phyloP scores from a whole-genome alignment of 352 stramenopile species.

The Phytophthora aleatoria region DNA sequence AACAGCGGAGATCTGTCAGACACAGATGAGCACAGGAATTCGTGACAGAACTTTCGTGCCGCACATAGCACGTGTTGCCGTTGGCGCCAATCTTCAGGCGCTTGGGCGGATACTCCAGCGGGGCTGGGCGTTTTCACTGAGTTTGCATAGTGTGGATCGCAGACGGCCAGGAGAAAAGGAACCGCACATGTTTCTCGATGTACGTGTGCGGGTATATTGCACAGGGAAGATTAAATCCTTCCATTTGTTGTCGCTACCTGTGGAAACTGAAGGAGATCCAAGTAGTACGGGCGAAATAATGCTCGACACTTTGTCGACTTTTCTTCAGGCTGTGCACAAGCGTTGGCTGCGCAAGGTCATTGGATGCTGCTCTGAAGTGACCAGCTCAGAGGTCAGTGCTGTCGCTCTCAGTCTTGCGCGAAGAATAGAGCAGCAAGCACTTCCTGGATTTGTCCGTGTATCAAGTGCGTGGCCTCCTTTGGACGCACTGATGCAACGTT shows the following conservation, averaged over 20 bases:
- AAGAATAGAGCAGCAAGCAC: slow-evolving; percentile 23
- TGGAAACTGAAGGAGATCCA: slow-evolving; percentile 4
- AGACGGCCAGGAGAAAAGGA: slow-evolving; percentile 4
- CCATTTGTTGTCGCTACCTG: slow-evolving; percentile 22
- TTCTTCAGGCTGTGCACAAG: slow-evolving; percentile 22
- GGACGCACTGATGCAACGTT: slow-evolving; percentile 26
- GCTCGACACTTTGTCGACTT: slow-evolving; percentile 20
- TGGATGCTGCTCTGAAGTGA: slow-evolving; percentile 20
- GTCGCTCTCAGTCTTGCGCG: slow-evolving; percentile 6
- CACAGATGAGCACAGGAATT: neutral
- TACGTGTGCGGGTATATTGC: slow-evolving; percentile 14
- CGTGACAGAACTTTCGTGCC: slow-evolving; percentile 6
- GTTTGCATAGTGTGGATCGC: slow-evolving; percentile 19
- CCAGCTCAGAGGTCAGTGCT: slow-evolving; percentile 1
- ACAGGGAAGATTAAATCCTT: slow-evolving; percentile 16
- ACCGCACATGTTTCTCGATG: slow-evolving; percentile 20
- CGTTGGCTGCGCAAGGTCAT: slow-evolving; percentile 28
- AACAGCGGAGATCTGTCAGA: slow-evolving; percentile 20
- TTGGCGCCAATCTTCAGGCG: slow-evolving; percentile 28
- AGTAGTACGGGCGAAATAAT: slow-evolving; percentile 11
- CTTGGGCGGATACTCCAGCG: slow-evolving; percentile 16
- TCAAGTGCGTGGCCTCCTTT: slow-evolving; percentile 17
- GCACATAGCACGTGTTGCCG: slow-evolving; percentile 4
- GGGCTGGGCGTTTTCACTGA: slow-evolving; percentile 28
- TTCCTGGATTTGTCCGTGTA: slow-evolving; percentile 16